A percentile compares a stretch with the other conserved stretches of the same genome.
These are phyloP conservation scores for Eragrostis curvula DNA, from an alignment of 176 grass and related monocot species.

Conservation along the genomic window DNA sequence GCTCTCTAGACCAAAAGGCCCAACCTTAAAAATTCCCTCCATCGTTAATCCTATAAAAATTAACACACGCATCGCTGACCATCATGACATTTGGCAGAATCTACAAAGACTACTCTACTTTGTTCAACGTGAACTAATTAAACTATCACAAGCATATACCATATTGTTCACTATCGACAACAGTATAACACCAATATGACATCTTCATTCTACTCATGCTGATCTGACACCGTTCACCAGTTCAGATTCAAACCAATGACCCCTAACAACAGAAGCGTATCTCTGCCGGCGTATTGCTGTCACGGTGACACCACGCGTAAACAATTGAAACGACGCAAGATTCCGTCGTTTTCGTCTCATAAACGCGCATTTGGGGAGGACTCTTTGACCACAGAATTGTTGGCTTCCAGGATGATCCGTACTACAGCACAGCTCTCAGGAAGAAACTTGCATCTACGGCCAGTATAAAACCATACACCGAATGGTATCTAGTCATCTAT, in stretches of 20 bases:
- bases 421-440: background rate
- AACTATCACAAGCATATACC: no score
- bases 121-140: no score
- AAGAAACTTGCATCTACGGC: background rate
- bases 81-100: no score
- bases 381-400: background rate
- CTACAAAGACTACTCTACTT: no score
- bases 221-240: background rate
- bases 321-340: background rate
- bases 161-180: background rate
- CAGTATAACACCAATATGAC: background rate
- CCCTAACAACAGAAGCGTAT: background rate
- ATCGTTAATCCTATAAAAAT: no score
- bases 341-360: background rate
- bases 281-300: conserved; percentile 17
- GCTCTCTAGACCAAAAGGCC: no score
- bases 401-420: background rate
- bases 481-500: no score
- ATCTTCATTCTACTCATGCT: background rate
- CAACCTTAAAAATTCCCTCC: no score
- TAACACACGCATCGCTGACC: no score
- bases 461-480: conserved; percentile 17
- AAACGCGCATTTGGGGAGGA: conserved; percentile 8
- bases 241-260: background rate
- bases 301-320: background rate